Evolutionary conservation across 2,329 filamentous ascomycete species (phyloP), one percentile per base, ranked within the genome.

Genomic region (Colletotrichum trifolii): DNA sequence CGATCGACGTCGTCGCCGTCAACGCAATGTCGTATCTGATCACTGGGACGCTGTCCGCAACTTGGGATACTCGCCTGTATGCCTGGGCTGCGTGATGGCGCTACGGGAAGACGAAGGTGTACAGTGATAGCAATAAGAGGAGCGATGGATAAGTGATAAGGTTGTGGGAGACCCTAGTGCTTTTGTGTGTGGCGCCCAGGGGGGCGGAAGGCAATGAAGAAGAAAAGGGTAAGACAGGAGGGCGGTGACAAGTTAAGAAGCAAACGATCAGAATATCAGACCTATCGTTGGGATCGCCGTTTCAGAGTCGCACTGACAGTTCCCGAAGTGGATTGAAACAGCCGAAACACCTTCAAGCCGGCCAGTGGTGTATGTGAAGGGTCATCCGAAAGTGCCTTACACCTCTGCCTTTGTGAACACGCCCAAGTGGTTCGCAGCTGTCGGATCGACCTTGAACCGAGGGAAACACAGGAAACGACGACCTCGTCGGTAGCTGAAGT

Each of bases 231-330:
- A 64, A 35, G 45, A 58, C 59, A 64, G 60, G 60, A 63, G 60
- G 54, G 48, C 34, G 43, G 64, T 54, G 64, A 64, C 48, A 64
- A 66, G 64, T 58, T 54, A 59, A 64, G 64, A 66, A 64, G 60
- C 59, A 66, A 63, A 66, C 63, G 67, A 70, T 72, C 67, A 67
- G 71, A 73, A 72, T 69, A 73, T 71, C 70, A 72, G 71, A 72
- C 66, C 71, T 73, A 71, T 73, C 69, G 67, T 71, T 70, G 72
- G 73, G 76, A 79, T 78, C 75, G 74, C 75, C 74, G 73, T 76
- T 77, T 75, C 73, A 76, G 70, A 71, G 71, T 76, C 71, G 75
- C 73, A 76, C 73, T 75, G 74, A 76, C 73, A 70, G 69, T 72
- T 71, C 70, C 69, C 64, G 71, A 73, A 69, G 71, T 70, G 69